These are phyloP conservation scores for Lachnellula willkommii DNA, from an alignment of 2,329 filamentous ascomycete species.

Conservation along the genomic window DNA sequence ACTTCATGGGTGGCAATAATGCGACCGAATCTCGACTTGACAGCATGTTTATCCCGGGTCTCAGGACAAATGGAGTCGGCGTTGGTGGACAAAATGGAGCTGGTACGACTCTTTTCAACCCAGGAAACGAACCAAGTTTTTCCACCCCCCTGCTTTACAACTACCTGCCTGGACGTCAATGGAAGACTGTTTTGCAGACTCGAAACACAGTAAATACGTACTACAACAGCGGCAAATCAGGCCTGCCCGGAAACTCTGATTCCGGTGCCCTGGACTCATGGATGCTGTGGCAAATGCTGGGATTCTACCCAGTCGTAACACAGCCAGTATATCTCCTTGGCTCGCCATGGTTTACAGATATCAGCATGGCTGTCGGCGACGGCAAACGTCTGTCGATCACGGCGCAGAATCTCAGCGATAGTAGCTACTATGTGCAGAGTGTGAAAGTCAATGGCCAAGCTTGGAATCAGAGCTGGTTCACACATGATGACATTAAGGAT, in stretches of 20 bases:
- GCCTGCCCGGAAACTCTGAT: conserved; percentile 38
- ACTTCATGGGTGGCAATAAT: conserved; percentile 44
- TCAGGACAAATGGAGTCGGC: conserved; percentile 23
- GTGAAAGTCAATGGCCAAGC: conserved; percentile 15
- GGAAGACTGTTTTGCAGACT: conserved; percentile 34
- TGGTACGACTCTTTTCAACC: conserved; percentile 41
- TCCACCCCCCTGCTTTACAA: conserved; percentile 51
- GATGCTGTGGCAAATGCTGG: conserved; percentile 41
- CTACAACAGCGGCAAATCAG: conserved; percentile 35
- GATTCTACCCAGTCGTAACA: conserved; percentile 51
- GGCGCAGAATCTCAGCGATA: conserved; percentile 38
- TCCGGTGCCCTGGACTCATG: conserved; percentile 1
- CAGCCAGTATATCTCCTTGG: conserved; percentile 52
- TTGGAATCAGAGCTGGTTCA: conserved; percentile 20
- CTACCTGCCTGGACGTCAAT: conserved; percentile 37
- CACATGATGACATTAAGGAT: conserved; percentile 19
- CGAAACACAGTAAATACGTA: conserved; percentile 37
- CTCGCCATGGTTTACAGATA: conserved; percentile 41
- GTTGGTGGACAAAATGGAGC: conserved; percentile 15
- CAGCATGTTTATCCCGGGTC: conserved; percentile 40
- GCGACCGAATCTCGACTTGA: conserved; percentile 45
- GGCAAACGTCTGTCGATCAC: conserved; percentile 40
- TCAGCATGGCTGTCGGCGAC: conserved; percentile 32
- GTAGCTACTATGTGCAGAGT: conserved; percentile 43
- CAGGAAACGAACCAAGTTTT: conserved; percentile 50